Evolutionary conservation across 169 alveolate genomes (phyloP).

Genomic region (Theileria orientalis): DNA sequence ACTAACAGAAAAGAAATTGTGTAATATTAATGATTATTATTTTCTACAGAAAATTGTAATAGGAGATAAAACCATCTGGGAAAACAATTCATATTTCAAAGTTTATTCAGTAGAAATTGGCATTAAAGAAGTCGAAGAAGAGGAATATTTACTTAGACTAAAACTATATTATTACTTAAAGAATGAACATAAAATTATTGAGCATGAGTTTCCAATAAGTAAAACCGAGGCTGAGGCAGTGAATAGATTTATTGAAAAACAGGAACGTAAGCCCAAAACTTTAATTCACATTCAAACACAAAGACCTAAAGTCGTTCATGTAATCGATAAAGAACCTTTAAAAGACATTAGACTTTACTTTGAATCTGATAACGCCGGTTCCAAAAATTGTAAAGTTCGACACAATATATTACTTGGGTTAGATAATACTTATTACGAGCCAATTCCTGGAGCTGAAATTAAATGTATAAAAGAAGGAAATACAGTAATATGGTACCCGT

Average conservation of each 20-base stretch:
- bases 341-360: not conserved
- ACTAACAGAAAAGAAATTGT: not conserved
- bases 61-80: not conserved
- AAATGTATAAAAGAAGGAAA: not conserved
- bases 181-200: not conserved
- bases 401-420: not conserved
- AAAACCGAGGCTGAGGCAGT: not conserved
- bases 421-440: not conserved
- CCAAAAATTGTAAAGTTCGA: not conserved
- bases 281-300: too few species aligned
- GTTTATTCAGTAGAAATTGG: not conserved
- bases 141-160: not conserved
- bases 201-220: not conserved
- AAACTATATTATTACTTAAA: not conserved
- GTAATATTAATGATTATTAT: conserved; percentile 3
- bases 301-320: not conserved
- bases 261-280: too few species aligned
- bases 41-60: not conserved
- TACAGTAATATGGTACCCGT: not conserved
- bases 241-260: not conserved
- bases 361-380: not conserved
- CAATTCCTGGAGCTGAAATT: not conserved
- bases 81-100: not conserved
- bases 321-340: not conserved
- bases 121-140: too few species aligned